phyloP scores from a whole-genome alignment of 1,284 basidiomycete genomes.

The Inonotus hispidus region DNA sequence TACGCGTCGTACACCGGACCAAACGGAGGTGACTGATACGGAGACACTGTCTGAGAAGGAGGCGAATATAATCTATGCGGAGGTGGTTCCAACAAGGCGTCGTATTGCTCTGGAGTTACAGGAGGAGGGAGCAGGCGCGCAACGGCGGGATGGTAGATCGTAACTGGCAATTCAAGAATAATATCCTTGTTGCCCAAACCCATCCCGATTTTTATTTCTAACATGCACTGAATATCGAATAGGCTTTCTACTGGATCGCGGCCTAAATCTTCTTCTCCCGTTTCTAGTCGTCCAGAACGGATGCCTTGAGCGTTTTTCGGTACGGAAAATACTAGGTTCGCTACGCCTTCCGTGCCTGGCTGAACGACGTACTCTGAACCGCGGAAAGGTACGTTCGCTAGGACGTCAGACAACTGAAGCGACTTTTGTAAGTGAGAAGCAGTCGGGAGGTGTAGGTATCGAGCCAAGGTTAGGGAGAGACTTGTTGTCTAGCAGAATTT shows the following conservation, averaged over 20 bases:
- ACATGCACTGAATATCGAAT: slow-evolving; percentile 57
- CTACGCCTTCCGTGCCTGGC: slow-evolving; percentile 68
- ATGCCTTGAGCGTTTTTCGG: slow-evolving; percentile 57
- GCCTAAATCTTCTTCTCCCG: slow-evolving; percentile 36
- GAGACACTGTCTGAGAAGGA: slow-evolving; percentile 15
- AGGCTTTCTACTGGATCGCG: slow-evolving; percentile 40
- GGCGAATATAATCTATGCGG: slow-evolving; percentile 23
- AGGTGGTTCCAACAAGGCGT: slow-evolving; percentile 14
- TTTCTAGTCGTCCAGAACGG: slow-evolving; percentile 44
- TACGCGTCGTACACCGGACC: neutral
- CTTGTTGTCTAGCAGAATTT: slow-evolving; percentile 51
- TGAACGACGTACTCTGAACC: slow-evolving; percentile 66
- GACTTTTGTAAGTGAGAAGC: slow-evolving; percentile 35
- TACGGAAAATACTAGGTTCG: slow-evolving; percentile 69
- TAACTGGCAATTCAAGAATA: slow-evolving; percentile 53
- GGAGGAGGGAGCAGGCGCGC: slow-evolving; percentile 36
- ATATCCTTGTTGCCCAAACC: slow-evolving; percentile 69
- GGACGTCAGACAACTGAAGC: slow-evolving; percentile 57
- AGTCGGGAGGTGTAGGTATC: slow-evolving; percentile 52
- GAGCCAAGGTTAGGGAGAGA: slow-evolving; percentile 50
- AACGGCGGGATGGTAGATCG: slow-evolving; percentile 56
- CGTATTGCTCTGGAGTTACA: neutral
- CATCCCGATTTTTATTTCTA: slow-evolving; percentile 54
- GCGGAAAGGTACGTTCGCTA: slow-evolving; percentile 62
- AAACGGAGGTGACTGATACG: slow-evolving; percentile 13